phyloP scores from a whole-genome alignment of 179 eudicot genomes.

The Actinidia chinensis region DNA sequence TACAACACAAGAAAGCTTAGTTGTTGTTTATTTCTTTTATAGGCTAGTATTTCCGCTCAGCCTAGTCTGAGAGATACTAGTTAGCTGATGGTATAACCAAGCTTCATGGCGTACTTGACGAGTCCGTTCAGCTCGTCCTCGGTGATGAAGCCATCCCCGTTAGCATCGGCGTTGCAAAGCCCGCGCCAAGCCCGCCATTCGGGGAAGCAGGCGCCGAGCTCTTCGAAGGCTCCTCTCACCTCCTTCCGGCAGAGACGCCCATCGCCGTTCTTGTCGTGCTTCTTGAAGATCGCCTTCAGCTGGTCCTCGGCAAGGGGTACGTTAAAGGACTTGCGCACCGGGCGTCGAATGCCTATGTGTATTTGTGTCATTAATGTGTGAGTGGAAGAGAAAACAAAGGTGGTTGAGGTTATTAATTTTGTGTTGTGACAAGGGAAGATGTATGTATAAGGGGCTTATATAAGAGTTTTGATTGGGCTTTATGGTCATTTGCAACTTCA shows the following conservation, averaged over 20 bases:
- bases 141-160: slow-evolving; percentile 18
- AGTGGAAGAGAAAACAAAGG: no score
- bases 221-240: slow-evolving; percentile 13
- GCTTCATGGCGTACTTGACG: background rate
- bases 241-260: slow-evolving; percentile 9
- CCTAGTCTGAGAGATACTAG: background rate
- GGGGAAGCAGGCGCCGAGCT: background rate
- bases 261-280: slow-evolving; percentile 20
- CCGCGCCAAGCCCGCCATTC: background rate
- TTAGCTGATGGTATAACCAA: background rate
- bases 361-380: no score
- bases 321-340: no score
- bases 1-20: no score
- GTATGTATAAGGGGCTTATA: no score
- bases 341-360: no score
- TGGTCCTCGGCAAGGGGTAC: background rate
- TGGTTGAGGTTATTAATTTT: no score
- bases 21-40: no score
- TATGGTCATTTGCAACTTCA: no score
- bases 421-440: no score
- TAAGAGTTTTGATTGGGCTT: no score
- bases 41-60: no score
- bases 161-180: slow-evolving; percentile 10
- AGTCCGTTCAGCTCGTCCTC: slow-evolving; percentile 17
- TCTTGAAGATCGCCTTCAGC: background rate